Conservation (phyloP, 495 filamentous ascomycete genomes). For the Penicillium lividum region DNA sequence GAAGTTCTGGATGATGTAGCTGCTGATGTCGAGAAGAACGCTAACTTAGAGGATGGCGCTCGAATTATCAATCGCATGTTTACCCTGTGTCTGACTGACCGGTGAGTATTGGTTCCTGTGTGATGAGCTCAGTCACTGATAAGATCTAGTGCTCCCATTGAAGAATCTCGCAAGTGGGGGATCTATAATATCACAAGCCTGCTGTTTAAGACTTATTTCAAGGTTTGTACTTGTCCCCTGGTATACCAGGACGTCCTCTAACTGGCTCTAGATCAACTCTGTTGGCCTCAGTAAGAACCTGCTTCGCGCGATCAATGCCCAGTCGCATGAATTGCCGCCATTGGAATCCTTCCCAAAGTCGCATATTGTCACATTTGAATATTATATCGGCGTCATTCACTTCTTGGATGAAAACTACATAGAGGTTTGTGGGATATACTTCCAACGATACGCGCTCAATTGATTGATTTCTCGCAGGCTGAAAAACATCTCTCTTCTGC, state of each 20-base stretch:
- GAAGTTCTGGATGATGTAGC: slow-evolving; percentile 75
- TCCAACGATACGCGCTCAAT: slow-evolving; percentile 20
- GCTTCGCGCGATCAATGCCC: slow-evolving; percentile 74
- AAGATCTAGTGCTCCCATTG: slow-evolving; percentile 67
- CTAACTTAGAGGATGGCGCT: slow-evolving; percentile 85
- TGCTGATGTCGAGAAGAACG: slow-evolving; percentile 67
- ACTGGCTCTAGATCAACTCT: slow-evolving; percentile 63
- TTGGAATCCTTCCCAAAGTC: slow-evolving; percentile 76
- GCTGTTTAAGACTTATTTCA: slow-evolving; percentile 98
- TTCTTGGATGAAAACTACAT: slow-evolving; percentile 93
- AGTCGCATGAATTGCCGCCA: slow-evolving; percentile 72
- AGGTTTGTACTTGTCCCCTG: slow-evolving; percentile 40
- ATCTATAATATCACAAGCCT: slow-evolving; percentile 91
- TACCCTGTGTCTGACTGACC: slow-evolving; percentile 80
- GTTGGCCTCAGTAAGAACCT: slow-evolving; percentile 89
- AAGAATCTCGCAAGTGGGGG: slow-evolving; percentile 95
- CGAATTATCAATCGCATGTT: slow-evolving; percentile 87
- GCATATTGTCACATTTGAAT: slow-evolving; percentile 94
- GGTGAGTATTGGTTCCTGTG: slow-evolving; percentile 53
- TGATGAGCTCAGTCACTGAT: slow-evolving; percentile 23
- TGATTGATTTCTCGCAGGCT: slow-evolving; percentile 51
- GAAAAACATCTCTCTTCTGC: slow-evolving; percentile 79
- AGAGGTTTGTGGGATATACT: slow-evolving; percentile 47
- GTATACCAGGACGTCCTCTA: not conserved
- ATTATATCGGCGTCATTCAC: slow-evolving; percentile 84